Conservation (phyloP, 2,329 filamentous ascomycete species). For the Calonectria multiphialidica region DNA sequence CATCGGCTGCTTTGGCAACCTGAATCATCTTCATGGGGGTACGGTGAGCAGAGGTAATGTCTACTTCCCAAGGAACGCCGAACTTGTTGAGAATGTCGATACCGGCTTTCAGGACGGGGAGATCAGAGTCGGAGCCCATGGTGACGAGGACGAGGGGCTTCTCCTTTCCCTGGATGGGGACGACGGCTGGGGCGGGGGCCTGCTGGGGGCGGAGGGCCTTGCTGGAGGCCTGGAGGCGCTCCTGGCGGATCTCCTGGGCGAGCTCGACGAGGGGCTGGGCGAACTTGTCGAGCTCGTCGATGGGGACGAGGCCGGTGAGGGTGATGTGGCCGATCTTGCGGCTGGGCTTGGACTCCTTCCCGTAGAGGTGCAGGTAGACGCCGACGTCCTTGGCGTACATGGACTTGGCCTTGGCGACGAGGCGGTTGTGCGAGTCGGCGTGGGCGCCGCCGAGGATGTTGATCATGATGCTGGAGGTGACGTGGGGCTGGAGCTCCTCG, state of each 20-base stretch:
- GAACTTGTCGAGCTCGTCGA: slow-evolving; percentile 69
- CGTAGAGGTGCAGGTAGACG: slow-evolving; percentile 85
- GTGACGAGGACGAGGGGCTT: slow-evolving; percentile 78
- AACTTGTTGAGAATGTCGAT: slow-evolving; percentile 78
- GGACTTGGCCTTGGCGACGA: slow-evolving; percentile 60
- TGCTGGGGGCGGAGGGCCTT: slow-evolving; percentile 50
- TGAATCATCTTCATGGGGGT: slow-evolving; percentile 78
- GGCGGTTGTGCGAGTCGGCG: slow-evolving; percentile 69
- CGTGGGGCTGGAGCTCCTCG: slow-evolving; percentile 69
- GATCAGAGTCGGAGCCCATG: slow-evolving; percentile 87
- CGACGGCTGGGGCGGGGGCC: slow-evolving; percentile 22
- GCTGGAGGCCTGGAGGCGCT: slow-evolving; percentile 59
- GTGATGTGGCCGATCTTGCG: slow-evolving; percentile 98
- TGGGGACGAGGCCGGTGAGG: slow-evolving; percentile 76
- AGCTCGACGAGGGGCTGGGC: slow-evolving; percentile 77
- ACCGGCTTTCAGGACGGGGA: slow-evolving; percentile 74
- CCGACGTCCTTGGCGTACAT: slow-evolving; percentile 60
- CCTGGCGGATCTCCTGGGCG: slow-evolving; percentile 70
- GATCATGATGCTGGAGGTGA: slow-evolving; percentile 78
- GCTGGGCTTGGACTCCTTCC: slow-evolving; percentile 87
- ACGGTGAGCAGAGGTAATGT: slow-evolving; percentile 85
- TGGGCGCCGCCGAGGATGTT: slow-evolving; percentile 82
- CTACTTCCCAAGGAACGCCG: slow-evolving; percentile 76
- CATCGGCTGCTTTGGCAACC: slow-evolving; percentile 73
- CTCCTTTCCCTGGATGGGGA: slow-evolving; percentile 17